Conservation (phyloP, 257 asterid species). For the Perilla frutescens region DNA sequence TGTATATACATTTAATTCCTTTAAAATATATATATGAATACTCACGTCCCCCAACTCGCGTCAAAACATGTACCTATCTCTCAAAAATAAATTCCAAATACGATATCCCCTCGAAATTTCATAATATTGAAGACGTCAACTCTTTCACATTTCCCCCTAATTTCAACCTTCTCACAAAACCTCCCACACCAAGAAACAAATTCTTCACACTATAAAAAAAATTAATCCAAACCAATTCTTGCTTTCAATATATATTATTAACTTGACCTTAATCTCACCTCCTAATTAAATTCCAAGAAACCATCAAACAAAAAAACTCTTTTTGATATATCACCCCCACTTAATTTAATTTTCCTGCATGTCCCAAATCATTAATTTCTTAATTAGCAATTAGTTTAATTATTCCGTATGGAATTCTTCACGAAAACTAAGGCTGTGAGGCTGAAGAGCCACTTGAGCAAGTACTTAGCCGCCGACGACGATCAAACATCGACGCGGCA, state of each 20-base stretch:
- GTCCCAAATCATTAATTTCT: neutral
- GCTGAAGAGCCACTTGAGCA: conserved; percentile 72
- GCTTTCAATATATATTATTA: neutral
- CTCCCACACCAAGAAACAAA: conserved; percentile 37
- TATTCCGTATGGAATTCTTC: conserved; percentile 67
- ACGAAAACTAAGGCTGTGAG: conserved; percentile 61
- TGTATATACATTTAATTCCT: too few species aligned
- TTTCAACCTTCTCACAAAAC: conserved; percentile 32
- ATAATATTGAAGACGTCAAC: conserved; percentile 34
- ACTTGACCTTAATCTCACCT: conserved; percentile 6
- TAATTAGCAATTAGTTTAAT: neutral
- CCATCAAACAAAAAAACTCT: conserved; percentile 38
- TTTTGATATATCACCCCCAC: conserved; percentile 28
- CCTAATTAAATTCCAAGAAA: conserved; percentile 20
- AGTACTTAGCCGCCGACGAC: conserved; percentile 82
- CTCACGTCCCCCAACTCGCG: conserved; percentile 22
- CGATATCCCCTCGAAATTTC: conserved; percentile 44
- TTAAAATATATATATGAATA: neutral
- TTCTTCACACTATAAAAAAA: neutral
- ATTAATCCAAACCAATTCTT: neutral
- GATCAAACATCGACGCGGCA: conserved; percentile 72
- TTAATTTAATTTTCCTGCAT: neutral
- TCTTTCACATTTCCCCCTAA: conserved; percentile 20
- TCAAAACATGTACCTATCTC: neutral
- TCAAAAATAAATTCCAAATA: neutral